Evolutionary conservation across 2,329 filamentous ascomycete genomes (phyloP), one percentile per base, ranked within the genome.

Genomic region (Talaromyces amestolkiae): DNA sequence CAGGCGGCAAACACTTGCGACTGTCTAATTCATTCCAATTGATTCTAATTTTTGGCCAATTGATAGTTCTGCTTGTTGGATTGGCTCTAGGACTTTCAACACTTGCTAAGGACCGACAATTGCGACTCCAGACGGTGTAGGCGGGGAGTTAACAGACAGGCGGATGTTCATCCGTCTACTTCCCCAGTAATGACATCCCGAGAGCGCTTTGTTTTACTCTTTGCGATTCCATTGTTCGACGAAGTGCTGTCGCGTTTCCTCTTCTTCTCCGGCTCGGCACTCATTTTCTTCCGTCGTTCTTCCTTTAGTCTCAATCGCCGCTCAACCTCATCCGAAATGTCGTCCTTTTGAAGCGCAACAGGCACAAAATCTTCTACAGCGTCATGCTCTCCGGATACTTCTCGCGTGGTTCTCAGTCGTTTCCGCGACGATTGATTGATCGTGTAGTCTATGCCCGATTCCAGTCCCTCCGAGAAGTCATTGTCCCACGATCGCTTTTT

Each of bases 261-360:
- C 69, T 77, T 82, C 75, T 73, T 77, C 49, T 78, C 75, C 4
- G 71, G 67, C 54, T 76, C 77, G 2, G 74, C 65, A 54, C 73
- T 73, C 19, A 66, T 67, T 60, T 70, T 73, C 39, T 70, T 73
- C 3, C 78, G 76, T 13, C 70, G 71, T 59, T 79, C 77, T 65
- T 81, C 79, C 64, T 78, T 81, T 47, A 80, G 77, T 54, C 73
- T 75, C 41, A 82, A 65, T n/a, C 79, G 73, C 19, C 77, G 76
- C 62, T 81, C 79, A 0, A 83, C 81, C 58, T 81, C 80, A 11
- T 73, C 77, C 3, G 79, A 80, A 56, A 82, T 82, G 66, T 82
- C 80, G 61, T 82, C 79, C 27, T 75, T 77, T 45, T 78, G 76
- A 17, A 75, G 56, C n/a, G 73, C 69, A 0, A 71, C 67, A 0